Evolutionary conservation across 306 rosid species (phyloP).

Genomic region (Herpetospermum pedunculosum): DNA sequence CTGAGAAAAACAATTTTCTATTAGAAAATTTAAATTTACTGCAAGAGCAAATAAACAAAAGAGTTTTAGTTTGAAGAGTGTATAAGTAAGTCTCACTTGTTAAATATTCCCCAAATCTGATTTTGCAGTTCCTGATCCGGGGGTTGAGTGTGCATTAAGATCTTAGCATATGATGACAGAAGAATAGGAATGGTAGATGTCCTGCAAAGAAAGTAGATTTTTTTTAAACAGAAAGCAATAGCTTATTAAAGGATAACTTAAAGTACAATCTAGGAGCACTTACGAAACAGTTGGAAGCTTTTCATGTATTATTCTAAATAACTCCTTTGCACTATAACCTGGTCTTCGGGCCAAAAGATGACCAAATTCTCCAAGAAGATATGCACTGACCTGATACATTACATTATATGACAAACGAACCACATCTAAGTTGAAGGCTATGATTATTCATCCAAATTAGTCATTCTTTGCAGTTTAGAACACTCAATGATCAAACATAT

Average conservation of each 20-base stretch:
- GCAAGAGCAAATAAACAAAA: conserved; percentile 6
- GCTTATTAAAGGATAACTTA: not conserved
- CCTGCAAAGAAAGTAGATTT: conserved; percentile 43
- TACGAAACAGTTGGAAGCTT: conserved; percentile 97
- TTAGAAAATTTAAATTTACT: conserved; percentile 15
- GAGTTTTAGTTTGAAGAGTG: conserved; percentile 7
- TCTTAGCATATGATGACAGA: conserved; percentile 93
- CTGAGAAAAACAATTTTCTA: conserved; percentile 29
- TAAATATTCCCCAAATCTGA: conserved; percentile 91
- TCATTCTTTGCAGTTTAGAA: not conserved
- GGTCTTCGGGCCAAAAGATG: conserved; percentile 92
- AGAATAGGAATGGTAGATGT: conserved; percentile 78
- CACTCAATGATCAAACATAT: not conserved
- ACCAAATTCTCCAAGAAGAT: conserved; percentile 96
- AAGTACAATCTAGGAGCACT: conserved; percentile 20
- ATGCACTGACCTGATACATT: conserved; percentile 92
- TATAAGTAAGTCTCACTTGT: conserved; percentile 54
- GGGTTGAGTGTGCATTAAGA: conserved; percentile 94
- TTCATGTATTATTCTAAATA: conserved; percentile 80
- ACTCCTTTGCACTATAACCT: conserved; percentile 79
- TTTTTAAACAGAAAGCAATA: conserved; percentile 10
- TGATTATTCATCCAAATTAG: not conserved
- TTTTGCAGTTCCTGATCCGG: conserved; percentile 93
- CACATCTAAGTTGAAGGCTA: not conserved
- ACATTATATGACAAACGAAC: conserved; percentile 7